These are phyloP conservation scores for Mycena indigotica DNA, from an alignment of 768 basidiomycete species.

Conservation along the genomic window DNA sequence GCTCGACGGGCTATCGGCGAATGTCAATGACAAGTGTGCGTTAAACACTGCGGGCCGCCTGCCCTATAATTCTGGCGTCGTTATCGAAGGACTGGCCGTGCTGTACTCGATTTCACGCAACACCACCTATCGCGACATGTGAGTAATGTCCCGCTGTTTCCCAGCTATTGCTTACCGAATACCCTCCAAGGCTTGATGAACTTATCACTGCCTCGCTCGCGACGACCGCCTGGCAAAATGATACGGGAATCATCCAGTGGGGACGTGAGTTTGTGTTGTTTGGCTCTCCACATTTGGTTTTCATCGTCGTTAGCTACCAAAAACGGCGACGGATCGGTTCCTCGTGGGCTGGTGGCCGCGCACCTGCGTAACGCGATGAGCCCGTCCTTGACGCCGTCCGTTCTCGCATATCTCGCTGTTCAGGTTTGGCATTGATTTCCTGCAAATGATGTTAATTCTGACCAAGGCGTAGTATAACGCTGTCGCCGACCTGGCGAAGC, in stretches of 20 bases:
- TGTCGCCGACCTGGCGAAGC: not conserved
- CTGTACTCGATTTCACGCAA: not conserved
- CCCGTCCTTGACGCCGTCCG: not conserved
- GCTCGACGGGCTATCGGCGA: not conserved
- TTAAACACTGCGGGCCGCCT: not conserved
- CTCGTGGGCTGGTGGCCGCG: not conserved
- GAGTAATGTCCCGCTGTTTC: not conserved
- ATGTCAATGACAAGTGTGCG: not conserved
- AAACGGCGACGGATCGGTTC: not conserved
- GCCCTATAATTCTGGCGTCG: not conserved
- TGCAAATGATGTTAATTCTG: not conserved
- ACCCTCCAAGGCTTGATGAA: not conserved
- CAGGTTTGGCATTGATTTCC: no score
- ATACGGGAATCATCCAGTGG: not conserved
- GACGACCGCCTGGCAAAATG: not conserved
- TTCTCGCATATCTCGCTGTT: not conserved
- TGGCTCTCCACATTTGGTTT: no score
- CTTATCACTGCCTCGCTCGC: not conserved
- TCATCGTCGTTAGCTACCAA: no score
- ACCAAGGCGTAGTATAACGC: not conserved
- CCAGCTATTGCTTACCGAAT: not conserved
- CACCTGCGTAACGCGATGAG: not conserved
- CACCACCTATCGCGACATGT: not conserved
- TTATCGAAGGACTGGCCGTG: not conserved
- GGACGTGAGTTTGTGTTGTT: no score